Conservation (phyloP, 345 rosid genomes). For the Citrus unshiu region DNA sequence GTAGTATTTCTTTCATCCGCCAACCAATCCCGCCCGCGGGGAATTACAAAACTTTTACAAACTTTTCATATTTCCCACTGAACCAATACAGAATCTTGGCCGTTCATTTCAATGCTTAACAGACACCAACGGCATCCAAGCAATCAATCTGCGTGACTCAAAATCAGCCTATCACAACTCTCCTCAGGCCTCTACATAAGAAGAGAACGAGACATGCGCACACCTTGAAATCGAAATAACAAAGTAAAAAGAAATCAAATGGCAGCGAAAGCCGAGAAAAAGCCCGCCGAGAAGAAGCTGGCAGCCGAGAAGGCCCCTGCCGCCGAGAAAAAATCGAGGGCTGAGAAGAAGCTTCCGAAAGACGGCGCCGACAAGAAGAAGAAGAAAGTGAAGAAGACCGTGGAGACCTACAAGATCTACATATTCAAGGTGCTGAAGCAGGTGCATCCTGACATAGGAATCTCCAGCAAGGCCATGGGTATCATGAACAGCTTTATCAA, state of each 20-base stretch:
- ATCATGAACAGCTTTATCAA: constrained; percentile 28
- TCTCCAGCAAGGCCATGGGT: constrained; percentile 32
- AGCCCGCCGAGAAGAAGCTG: not conserved
- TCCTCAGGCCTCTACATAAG: not conserved
- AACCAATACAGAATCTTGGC: not conserved
- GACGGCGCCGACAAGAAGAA: constrained; percentile 28
- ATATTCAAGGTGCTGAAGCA: constrained; percentile 30
- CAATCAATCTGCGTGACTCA: not conserved
- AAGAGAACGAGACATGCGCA: no score
- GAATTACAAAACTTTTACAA: not conserved
- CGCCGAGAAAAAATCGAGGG: constrained; percentile 23
- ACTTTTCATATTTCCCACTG: not conserved
- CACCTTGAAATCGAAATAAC: no score
- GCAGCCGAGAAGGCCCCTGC: constrained; percentile 22
- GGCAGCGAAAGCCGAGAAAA: constrained; percentile 24
- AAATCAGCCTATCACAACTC: not conserved
- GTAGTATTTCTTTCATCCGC: not conserved
- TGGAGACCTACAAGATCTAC: constrained; percentile 34
- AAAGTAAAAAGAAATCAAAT: not conserved
- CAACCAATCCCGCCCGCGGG: not conserved
- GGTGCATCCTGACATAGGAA: constrained; percentile 28
- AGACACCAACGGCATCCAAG: not conserved
- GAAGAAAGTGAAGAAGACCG: constrained; percentile 24
- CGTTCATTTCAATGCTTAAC: not conserved
- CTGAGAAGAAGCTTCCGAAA: constrained; percentile 30